Percentiles rank a stretch among this genome's conserved stretches.
Evolutionary conservation across 2,329 filamentous ascomycete species (phyloP).

Genomic region (Fusarium sp.): DNA sequence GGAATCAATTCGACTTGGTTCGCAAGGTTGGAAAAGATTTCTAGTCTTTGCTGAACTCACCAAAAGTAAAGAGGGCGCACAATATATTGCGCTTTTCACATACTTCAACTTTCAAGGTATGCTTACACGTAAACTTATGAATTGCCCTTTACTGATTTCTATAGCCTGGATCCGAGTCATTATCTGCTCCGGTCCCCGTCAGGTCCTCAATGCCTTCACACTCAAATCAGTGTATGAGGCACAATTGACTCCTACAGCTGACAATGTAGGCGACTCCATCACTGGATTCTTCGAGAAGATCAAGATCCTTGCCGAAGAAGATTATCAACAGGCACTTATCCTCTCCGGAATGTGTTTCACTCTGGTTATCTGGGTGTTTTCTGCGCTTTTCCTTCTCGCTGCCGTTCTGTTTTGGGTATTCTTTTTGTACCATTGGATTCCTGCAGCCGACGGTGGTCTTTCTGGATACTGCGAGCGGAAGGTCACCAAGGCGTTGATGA

Average conservation of each 20-base stretch:
- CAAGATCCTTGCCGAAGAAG: constrained; percentile 74
- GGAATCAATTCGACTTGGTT: constrained; percentile 81
- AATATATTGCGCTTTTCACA: constrained; percentile 90
- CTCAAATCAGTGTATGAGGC: constrained; percentile 84
- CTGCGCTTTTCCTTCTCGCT: constrained; percentile 77
- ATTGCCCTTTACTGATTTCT: constrained; percentile 20
- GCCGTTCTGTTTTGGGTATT: constrained; percentile 83
- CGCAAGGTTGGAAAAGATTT: constrained; percentile 86
- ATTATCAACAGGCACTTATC: constrained; percentile 83
- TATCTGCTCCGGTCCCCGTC: constrained; percentile 90
- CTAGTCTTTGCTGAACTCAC: constrained; percentile 92
- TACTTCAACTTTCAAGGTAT: constrained; percentile 80
- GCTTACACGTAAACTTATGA: constrained; percentile 33
- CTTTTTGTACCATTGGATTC: constrained; percentile 94
- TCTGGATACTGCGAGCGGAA: constrained; percentile 90
- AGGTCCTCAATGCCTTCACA: constrained; percentile 89
- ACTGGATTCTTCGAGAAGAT: constrained; percentile 87
- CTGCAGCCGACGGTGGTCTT: constrained; percentile 80
- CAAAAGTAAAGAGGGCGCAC: constrained; percentile 88
- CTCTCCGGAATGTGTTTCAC: constrained; percentile 94
- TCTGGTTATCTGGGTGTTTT: constrained; percentile 87
- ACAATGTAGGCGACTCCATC: constrained; percentile 69
- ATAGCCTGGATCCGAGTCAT: constrained; percentile 87
- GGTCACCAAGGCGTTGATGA: constrained; percentile 84
- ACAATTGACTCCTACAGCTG: constrained; percentile 69